Percentiles rank a stretch among this genome's conserved stretches.
Evolutionary conservation across 1,284 basidiomycete species (phyloP).

Genomic region (Sparassis latifolia): DNA sequence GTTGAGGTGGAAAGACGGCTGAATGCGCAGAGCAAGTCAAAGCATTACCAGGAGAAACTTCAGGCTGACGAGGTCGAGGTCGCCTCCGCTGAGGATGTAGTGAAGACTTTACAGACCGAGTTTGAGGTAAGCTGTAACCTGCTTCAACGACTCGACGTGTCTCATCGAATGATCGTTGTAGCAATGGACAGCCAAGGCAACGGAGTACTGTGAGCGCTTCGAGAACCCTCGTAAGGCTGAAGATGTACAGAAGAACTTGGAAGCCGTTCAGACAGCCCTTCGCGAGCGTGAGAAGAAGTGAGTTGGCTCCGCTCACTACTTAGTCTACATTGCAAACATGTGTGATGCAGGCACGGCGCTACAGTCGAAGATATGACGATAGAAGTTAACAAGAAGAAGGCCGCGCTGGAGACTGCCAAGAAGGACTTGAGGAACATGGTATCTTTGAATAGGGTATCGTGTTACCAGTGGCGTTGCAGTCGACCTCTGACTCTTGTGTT

Average conservation of each 20-base stretch:
- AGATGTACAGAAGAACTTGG: constrained; percentile 54
- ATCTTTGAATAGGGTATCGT: constrained; percentile 53
- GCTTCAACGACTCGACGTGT: constrained; percentile 6
- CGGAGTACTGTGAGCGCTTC: constrained; percentile 55
- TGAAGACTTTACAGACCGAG: constrained; percentile 49
- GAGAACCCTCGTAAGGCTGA: constrained; percentile 50
- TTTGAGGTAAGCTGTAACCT: constrained; percentile 42
- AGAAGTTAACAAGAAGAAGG: constrained; percentile 59
- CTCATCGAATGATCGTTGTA: neutral
- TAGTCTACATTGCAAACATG: too few relatives aligned
- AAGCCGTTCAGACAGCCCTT: constrained; percentile 61
- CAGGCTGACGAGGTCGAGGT: constrained; percentile 37
- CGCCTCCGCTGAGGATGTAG: constrained; percentile 36
- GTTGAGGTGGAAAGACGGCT: constrained; percentile 40
- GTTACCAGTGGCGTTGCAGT: neutral
- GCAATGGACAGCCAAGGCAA: constrained; percentile 63
- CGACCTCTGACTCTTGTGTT: constrained; percentile 3
- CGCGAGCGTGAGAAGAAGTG: constrained; percentile 65
- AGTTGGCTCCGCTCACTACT: constrained; percentile 12
- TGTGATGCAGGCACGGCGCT: constrained; percentile 54
- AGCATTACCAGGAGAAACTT: constrained; percentile 44
- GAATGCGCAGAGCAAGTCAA: constrained; percentile 37
- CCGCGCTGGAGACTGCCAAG: constrained; percentile 49
- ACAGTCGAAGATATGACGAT: constrained; percentile 72
- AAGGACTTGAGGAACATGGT: constrained; percentile 58